Evolutionary conservation across 805 yeast species (phyloP).

Genomic region (Saccharomycopsis oosterbeekiorum): DNA sequence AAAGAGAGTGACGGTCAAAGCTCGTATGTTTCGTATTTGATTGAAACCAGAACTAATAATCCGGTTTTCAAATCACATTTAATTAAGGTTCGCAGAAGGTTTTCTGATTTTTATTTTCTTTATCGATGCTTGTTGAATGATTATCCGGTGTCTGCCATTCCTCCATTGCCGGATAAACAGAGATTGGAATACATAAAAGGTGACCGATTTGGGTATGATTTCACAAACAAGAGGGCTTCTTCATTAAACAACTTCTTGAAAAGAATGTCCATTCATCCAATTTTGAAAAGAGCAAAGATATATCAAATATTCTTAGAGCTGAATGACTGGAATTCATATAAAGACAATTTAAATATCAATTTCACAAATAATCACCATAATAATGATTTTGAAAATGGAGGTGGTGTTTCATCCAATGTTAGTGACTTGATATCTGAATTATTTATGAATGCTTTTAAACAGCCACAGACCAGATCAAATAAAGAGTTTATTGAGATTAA

Average conservation of each 20-base stretch:
- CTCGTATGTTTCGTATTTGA: constrained; percentile 63
- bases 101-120: constrained; percentile 75
- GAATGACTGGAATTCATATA: constrained; percentile 63
- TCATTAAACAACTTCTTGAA: constrained; percentile 69
- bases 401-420: constrained; percentile 18
- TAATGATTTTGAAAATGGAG: constrained; percentile 19
- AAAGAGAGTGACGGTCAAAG: constrained; percentile 68
- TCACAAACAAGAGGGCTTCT: constrained; percentile 72
- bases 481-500: constrained; percentile 76
- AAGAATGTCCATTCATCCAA: constrained; percentile 67
- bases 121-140: constrained; percentile 68
- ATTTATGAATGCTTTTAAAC: constrained; percentile 85
- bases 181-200: constrained; percentile 89
- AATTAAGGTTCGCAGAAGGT: constrained; percentile 63
- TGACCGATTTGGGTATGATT: constrained; percentile 77
- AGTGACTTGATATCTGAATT: constrained; percentile 78
- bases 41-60: constrained; percentile 53
- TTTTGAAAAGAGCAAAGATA: constrained; percentile 56
- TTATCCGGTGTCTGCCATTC: constrained; percentile 76
- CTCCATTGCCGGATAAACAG: constrained; percentile 91
- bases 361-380: constrained; percentile 9
- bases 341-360: constrained; percentile 38
- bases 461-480: constrained; percentile 41
- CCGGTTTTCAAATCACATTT: constrained; percentile 40
- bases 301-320: constrained; percentile 65